Percentiles rank a stretch among this genome's conserved stretches.
phyloP scores from a whole-genome alignment of 2,329 filamentous ascomycete species.

The Neurospora sp. region DNA sequence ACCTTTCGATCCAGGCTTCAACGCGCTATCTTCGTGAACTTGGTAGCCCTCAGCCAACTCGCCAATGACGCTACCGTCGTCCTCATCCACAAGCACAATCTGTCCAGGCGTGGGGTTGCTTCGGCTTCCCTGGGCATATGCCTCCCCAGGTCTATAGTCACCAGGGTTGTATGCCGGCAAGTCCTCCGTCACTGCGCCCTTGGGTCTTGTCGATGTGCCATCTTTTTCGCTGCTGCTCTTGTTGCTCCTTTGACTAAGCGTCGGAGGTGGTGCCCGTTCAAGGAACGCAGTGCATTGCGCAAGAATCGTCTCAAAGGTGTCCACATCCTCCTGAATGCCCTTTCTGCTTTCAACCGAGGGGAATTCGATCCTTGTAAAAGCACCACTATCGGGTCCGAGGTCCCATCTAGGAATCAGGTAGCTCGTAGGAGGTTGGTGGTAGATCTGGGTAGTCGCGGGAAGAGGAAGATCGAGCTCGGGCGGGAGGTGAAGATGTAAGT shows the following conservation, averaged over 20 bases:
- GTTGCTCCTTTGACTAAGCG: constrained; percentile 20
- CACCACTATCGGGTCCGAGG: constrained; percentile 73
- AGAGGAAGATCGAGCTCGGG: constrained; percentile 90
- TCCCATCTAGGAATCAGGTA: constrained; percentile 97
- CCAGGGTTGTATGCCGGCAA: constrained; percentile 68
- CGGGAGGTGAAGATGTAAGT: constrained; percentile 87
- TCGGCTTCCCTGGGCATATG: constrained; percentile 55
- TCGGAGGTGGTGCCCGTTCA: constrained; percentile 64
- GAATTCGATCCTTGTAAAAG: constrained; percentile 91
- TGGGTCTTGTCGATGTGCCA: constrained; percentile 27
- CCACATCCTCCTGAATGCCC: constrained; percentile 79
- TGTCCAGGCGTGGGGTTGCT: constrained; percentile 55
- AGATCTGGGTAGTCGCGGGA: constrained; percentile 93
- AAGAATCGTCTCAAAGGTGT: constrained; percentile 94
- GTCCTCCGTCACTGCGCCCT: constrained; percentile 31
- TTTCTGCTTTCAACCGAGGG: constrained; percentile 60
- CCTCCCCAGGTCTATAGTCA: constrained; percentile 70
- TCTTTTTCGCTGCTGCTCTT: constrained; percentile 4
- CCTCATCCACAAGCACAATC: constrained; percentile 89
- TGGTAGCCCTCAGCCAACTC: constrained; percentile 77
- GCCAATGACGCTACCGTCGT: constrained; percentile 90
- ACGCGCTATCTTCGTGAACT: constrained; percentile 62
- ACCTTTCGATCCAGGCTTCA: constrained; percentile 90
- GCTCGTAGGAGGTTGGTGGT: constrained; percentile 84
- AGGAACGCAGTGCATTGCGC: constrained; percentile 97